phyloP scores from a whole-genome alignment of 495 filamentous ascomycete species.

The Delitschia confertaspora region DNA sequence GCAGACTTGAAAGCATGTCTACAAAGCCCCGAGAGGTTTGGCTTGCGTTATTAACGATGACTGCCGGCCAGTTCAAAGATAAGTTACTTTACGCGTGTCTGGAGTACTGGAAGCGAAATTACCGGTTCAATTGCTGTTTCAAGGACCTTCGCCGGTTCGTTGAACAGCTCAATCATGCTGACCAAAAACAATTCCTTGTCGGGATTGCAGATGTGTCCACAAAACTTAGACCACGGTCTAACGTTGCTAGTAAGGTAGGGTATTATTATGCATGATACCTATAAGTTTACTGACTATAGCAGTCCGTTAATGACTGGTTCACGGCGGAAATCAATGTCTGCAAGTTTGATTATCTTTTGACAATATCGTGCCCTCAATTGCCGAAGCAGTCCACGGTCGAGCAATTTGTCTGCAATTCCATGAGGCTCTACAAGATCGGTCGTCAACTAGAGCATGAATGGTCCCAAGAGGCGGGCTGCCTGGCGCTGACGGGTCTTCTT shows the following conservation, averaged over 20 bases:
- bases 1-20: neutral
- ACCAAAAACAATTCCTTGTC: slow-evolving; percentile 9
- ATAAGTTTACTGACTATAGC: neutral
- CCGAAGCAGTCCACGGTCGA: neutral
- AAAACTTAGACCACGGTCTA: neutral
- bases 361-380: slow-evolving; percentile 3
- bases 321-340: slow-evolving; percentile 14
- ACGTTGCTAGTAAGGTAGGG: neutral
- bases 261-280: no score
- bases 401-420: neutral
- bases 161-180: neutral
- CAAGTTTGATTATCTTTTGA: slow-evolving; percentile 22
- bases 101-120: slow-evolving; percentile 11
- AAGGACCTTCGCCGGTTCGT: slow-evolving; percentile 18
- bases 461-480: neutral
- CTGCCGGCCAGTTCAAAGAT: neutral
- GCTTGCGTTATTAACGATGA: slow-evolving; percentile 1
- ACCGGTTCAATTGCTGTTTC: slow-evolving; percentile 8
- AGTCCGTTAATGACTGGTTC: slow-evolving; percentile 5
- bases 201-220: slow-evolving; percentile 3
- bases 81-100: slow-evolving; percentile 2
- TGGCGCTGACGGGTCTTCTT: slow-evolving; percentile 15
- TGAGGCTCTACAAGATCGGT: slow-evolving; percentile 7
- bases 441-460: slow-evolving; percentile 1
- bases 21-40: neutral